Evolutionary conservation across 192 early-diverging fungal genomes (phyloP), one percentile per base, ranked within the genome.

Genomic region (Backusella westeae): DNA sequence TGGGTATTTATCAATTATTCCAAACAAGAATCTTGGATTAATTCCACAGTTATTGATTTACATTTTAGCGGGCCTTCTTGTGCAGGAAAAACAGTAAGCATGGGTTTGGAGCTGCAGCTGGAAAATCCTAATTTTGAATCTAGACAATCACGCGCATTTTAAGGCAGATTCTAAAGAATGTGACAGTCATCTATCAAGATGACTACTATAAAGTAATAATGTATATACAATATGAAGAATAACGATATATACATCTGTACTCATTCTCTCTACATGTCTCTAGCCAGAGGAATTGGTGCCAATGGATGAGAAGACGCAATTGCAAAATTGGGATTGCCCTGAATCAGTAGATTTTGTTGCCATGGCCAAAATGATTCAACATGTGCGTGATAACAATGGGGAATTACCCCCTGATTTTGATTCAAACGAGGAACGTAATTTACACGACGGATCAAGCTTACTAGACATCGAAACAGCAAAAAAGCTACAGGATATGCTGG

Each of bases 281-380:
- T 39, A 75, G 73, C 3, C 73, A 34, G 65, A 75, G 14, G 63
- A 32, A 32, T 9, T 67, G 15, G 39, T 75, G 17, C 93, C 93
- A 17, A 71, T 89, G 3, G 82, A 93, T 78, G 72, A 79, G 9
- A 82, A 80, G 34, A 87, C 87, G 3, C 83, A 86, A 6, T 74
- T 90, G 6, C 79, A 85, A 59, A 92, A 96, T 75, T 96, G 94
- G 94, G 94, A 96, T 82, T 93, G 92, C 38, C 93, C 91, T 5
- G 89, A 85, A 17, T 84, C 92, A 3, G 82, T 93, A n/a, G 91
- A 94, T 56, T 88, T 89, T 38, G 4, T 42, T 1, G 14, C 59
- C 14, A 67, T 90, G 69, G 74, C 74, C 35, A 34, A 68, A 6
- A 77, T 72, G 2, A 59, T 90, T 17, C 41, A 69, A 34, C 68